Evolutionary conservation across 1,284 basidiomycete species (phyloP), one percentile per base, ranked within the genome.

Genomic region (Boletus semigastroideus): DNA sequence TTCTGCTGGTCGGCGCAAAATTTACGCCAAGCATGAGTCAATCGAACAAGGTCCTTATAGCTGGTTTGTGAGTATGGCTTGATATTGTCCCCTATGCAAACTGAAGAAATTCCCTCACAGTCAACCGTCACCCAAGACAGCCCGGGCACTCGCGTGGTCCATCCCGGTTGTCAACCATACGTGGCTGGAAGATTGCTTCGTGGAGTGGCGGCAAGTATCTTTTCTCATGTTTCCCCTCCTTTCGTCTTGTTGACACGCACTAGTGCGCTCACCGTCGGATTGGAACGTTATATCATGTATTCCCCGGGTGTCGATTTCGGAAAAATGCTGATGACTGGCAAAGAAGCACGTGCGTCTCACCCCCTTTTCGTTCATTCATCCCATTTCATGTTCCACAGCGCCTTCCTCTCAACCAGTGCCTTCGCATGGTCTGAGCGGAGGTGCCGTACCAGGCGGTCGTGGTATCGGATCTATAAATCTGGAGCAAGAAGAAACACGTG

Each of bases 141-240:
- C 73, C 8, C 88, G 87, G 62, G 91, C 92, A 0, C 73, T 75
- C 10, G 75, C 82, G 0, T 95, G 93, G 93, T 81, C 80, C 1
- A 89, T 95, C 53, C 87, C 91, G 0, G 75, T 94, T 52, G 87
- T 95, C 13, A 94, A 94, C 59, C 94, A 96, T 61, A 77, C 80
- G 0, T 96, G 92, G 90, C 76, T 96, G 7, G 93, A 95, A 65
- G 90, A 92, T 56, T 94, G 90, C 66, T 90, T 93, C 61, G 69
- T 83, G 17, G 78, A 83, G 45, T 94, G 92, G 92, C 75, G 56
- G 67, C 67, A 38, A 44, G 62, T 38, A 2, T 16, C 9, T 28
- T 9, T 20, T 4, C 4, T 34, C 22, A 25, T 4, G 25, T 1
- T 8, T 22, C 12, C 13, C 11, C 14, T 20, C n/a, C 2, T 39